Evolutionary conservation across 305 asterid genomes (phyloP), one percentile per base, ranked within the genome.

Genomic region (Solanum hybrid): DNA sequence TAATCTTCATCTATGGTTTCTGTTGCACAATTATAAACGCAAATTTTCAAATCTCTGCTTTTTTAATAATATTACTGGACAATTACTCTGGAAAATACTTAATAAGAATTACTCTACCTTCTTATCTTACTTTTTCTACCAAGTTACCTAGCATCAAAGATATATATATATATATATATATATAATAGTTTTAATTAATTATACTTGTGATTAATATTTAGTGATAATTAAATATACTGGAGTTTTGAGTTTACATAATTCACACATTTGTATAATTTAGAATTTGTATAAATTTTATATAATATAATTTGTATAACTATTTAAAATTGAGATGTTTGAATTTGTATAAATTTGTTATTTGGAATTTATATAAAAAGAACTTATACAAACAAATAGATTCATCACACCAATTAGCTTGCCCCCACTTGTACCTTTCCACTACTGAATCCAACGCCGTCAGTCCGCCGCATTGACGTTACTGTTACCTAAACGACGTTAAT

Each of bases 381-480:
- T 17, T 57, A 6, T 57, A 51, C 4, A 51, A 51, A 57, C 68
- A 1, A 57, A 51, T 15, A 17, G 51, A n/a, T n/a, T 10, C 32
- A 80, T 38, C 20, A 37, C 22, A 79, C 12, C 85, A 37, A 76
- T 37, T 79, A 79, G 4, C 10, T 41, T 36, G 20, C 31, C 31
- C 85, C 11, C 20, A 34, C 29, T 36, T 20, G 70, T 57, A 17
- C 20, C 31, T 38, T 80, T 37, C 65, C 61, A 0, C 13, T 51
- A 12, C n/a, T 80, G 65, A 37, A 81, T 38, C 90, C 73, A 91
- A 93, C 93, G 92, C 93, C 96, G 95, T 94, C 87, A 93, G 91
- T 87, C 92, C 90, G 90, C 91, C 94, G 92, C 91, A 91, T 92
- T 95, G 92, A 89, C 95, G 97, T 92, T 89, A 79, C 80, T 29